These are phyloP conservation scores for Gardenia jasminoides DNA, from an alignment of 257 asterid species.

Conservation along the genomic window DNA sequence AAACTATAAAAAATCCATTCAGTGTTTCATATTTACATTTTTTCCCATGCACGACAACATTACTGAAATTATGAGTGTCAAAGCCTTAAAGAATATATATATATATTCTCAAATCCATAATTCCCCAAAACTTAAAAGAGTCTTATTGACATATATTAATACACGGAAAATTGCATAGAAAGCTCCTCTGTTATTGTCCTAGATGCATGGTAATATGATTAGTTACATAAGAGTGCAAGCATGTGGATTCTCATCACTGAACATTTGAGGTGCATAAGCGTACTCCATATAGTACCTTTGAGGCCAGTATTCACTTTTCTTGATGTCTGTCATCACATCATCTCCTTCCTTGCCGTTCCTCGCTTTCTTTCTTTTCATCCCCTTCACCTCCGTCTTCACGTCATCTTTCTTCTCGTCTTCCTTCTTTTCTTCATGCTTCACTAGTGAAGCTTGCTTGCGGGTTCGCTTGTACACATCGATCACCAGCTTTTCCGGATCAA, in stretches of 20 bases:
- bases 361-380: slow-evolving; percentile 22
- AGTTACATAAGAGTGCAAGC: slow-evolving; percentile 72
- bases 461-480: slow-evolving; percentile 71
- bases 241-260: slow-evolving; percentile 87
- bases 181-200: neutral
- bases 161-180: neutral
- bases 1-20: neutral
- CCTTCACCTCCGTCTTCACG: slow-evolving; percentile 36
- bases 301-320: slow-evolving; percentile 64
- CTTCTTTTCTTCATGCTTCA: slow-evolving; percentile 57
- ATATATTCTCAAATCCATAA: neutral
- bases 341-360: slow-evolving; percentile 37
- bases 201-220: neutral
- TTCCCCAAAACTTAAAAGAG: neutral
- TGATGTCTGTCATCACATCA: slow-evolving; percentile 43
- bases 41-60: neutral
- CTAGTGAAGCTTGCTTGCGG: slow-evolving; percentile 66
- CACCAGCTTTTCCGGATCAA: slow-evolving; percentile 79
- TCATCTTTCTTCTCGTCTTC: slow-evolving; percentile 45
- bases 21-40: neutral
- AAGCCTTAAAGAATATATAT: neutral
- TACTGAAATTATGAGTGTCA: slow-evolving; percentile 6
- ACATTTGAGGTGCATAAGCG: slow-evolving; percentile 66
- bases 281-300: slow-evolving; percentile 57
- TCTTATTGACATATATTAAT: neutral